Conservation (phyloP, 495 filamentous ascomycete species). For the Talaromyces thailandensis region DNA sequence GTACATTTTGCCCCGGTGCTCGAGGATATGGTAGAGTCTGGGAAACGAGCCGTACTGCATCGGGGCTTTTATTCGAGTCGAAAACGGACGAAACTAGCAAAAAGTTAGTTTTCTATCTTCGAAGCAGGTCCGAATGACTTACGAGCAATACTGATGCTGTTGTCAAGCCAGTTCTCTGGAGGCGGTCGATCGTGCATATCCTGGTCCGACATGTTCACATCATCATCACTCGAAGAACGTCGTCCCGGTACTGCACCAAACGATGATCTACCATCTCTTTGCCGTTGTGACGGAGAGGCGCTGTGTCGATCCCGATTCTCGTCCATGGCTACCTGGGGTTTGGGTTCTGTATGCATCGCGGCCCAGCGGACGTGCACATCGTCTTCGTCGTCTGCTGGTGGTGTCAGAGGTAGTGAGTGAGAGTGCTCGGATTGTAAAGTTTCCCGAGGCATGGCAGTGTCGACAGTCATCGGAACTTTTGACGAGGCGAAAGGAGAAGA, state of each 20-base stretch:
- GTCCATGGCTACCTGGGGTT: constrained; percentile 24
- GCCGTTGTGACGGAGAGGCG: constrained; percentile 26
- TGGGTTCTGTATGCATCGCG: constrained; percentile 18
- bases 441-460: background rate
- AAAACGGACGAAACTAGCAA: constrained; percentile 27
- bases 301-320: constrained; percentile 27
- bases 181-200: constrained; percentile 27
- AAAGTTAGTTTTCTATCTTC: constrained; percentile 6
- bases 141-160: constrained; percentile 34
- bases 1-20: constrained; percentile 33
- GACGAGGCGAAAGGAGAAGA: background rate
- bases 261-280: constrained; percentile 25
- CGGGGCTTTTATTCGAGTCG: constrained; percentile 23
- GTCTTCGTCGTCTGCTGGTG: constrained; percentile 33
- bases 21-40: constrained; percentile 55
- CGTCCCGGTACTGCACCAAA: constrained; percentile 21
- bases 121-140: constrained; percentile 10
- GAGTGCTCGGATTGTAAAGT: constrained; percentile 23
- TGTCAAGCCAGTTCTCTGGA: constrained; percentile 30
- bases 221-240: constrained; percentile 22
- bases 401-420: constrained; percentile 29
- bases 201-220: constrained; percentile 14
- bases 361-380: constrained; percentile 27
- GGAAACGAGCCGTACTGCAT: constrained; percentile 48
- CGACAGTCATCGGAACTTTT: background rate